Percentiles rank a stretch among this genome's conserved stretches.
These are phyloP conservation scores for Marasmius oreades DNA, from an alignment of 1,284 basidiomycete species.

Conservation along the genomic window DNA sequence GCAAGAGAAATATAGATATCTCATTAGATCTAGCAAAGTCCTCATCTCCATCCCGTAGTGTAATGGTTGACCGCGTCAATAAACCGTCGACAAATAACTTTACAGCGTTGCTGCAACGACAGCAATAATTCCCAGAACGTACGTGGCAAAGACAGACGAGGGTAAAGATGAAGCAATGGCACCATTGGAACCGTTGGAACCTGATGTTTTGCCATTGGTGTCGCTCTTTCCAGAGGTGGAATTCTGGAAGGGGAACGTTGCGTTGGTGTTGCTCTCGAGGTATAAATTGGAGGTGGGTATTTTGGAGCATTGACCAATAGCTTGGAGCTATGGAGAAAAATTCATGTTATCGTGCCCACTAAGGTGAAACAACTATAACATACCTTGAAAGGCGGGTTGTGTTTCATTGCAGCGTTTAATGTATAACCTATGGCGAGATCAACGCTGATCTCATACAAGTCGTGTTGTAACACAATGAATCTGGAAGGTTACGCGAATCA, in stretches of 20 bases:
- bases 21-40: background rate
- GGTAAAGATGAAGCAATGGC: background rate
- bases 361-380: conserved; percentile 15
- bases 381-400: conserved; percentile 61
- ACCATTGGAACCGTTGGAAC: conserved; percentile 4
- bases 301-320: conserved; percentile 62
- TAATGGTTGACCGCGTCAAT: background rate
- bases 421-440: conserved; percentile 88
- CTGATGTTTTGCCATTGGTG: conserved; percentile 9
- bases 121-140: background rate
- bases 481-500: conserved; percentile 41
- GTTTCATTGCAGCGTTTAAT: conserved; percentile 63
- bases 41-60: background rate
- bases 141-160: background rate
- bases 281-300: conserved; percentile 57
- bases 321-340: conserved; percentile 42
- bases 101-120: background rate
- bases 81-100: background rate
- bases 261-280: conserved; percentile 60
- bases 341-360: background rate
- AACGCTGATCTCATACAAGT: conserved; percentile 82
- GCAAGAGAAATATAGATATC: background rate
- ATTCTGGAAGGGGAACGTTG: conserved; percentile 49
- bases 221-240: conserved; percentile 13
- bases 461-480: conserved; percentile 89